These are phyloP conservation scores for Fragilaria crotonensis DNA, from an alignment of 108 stramenopile genomes.

Conservation along the genomic window DNA sequence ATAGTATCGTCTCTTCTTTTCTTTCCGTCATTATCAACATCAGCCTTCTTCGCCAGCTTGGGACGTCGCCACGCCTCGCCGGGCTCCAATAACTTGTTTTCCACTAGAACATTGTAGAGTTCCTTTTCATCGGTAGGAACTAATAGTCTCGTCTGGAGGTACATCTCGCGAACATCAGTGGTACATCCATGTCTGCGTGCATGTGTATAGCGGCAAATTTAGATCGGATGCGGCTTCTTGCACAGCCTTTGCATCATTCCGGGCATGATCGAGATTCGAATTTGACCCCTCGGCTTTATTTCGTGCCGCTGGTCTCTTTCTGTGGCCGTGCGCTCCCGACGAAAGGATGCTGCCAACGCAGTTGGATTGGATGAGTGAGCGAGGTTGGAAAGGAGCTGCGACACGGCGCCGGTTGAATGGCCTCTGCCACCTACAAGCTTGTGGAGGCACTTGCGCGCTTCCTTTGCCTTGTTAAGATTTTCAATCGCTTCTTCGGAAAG, in stretches of 20 bases:
- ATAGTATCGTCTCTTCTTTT: slow-evolving; percentile 80
- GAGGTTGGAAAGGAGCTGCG: slow-evolving; percentile 47
- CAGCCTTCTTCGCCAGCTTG: slow-evolving; percentile 50
- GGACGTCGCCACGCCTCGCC: slow-evolving; percentile 69
- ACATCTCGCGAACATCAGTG: slow-evolving; percentile 75
- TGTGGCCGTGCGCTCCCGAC: too few relatives aligned
- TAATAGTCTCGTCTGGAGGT: slow-evolving; percentile 40
- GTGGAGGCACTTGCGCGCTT: slow-evolving; percentile 58
- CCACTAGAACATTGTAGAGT: slow-evolving; percentile 40
- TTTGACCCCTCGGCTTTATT: too few relatives aligned
- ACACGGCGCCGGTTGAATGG: slow-evolving; percentile 31
- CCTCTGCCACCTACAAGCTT: slow-evolving; percentile 42
- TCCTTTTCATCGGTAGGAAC: slow-evolving; percentile 60
- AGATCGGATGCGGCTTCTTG: slow-evolving; percentile 63
- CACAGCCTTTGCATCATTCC: slow-evolving; percentile 15
- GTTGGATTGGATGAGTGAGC: slow-evolving; percentile 64
- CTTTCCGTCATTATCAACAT: slow-evolving; percentile 78
- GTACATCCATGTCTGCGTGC: slow-evolving; percentile 83
- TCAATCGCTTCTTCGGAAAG: slow-evolving; percentile 27
- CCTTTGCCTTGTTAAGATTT: slow-evolving; percentile 54
- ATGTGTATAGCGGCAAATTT: slow-evolving; percentile 47
- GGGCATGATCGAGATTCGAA: background rate
- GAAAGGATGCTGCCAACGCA: slow-evolving; percentile 40
- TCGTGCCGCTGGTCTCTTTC: background rate
- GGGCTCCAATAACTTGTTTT: slow-evolving; percentile 70